Base-by-base conservation (phyloP, 768 basidiomycete species). In the Basidioascus undulatus region DNA sequence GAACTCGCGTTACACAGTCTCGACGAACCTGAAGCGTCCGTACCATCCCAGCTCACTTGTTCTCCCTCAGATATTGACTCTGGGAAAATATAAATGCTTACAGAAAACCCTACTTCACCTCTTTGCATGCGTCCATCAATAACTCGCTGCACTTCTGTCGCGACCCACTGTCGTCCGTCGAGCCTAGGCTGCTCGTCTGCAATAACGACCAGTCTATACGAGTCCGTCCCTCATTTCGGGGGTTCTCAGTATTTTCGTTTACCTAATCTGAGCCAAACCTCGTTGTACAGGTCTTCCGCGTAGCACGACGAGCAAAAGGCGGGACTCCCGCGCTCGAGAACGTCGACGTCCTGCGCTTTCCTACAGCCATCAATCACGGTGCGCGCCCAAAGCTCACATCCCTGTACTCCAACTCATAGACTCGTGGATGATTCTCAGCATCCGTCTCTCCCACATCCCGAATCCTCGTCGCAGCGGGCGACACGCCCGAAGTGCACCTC, bases 371-470 rank as follows among this genome's bases (percentile, higher is more conserved):
- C 31, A 82, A 82, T 52, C 76, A 82, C 47, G 76, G 78, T 80
- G 50, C 42, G 78, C 63, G 20, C 11, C 28, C 11, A 18, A 33
- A 5, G 23, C 11, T 13, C 15, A 32, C 12, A 39, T 36, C 40
- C 25, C 15, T 34, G 28, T 39, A 28, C 13, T 24, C 39, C 34
- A 23, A 42, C 19, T 26, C 20, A 19, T 47, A 15, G n/a, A 45
- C 32, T 44, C 49, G 36, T 48, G 34, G 28, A 39, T 30, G 31
- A n/a, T 47, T 35, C 32, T 39, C 49, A 87, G 83, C 82, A 2
- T 83, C 83, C 9, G 69, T 89, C 49, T 83, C 83, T 1, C 83
- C 84, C 0, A 80, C 86, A 50, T 75, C 80, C 1, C 69, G 71
- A 35, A 84, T 77, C 0, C 66, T 89, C 10, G 69, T 89, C 1